phyloP scores from a whole-genome alignment of 2,329 filamentous ascomycete genomes.

The Colletotrichum truncatum region DNA sequence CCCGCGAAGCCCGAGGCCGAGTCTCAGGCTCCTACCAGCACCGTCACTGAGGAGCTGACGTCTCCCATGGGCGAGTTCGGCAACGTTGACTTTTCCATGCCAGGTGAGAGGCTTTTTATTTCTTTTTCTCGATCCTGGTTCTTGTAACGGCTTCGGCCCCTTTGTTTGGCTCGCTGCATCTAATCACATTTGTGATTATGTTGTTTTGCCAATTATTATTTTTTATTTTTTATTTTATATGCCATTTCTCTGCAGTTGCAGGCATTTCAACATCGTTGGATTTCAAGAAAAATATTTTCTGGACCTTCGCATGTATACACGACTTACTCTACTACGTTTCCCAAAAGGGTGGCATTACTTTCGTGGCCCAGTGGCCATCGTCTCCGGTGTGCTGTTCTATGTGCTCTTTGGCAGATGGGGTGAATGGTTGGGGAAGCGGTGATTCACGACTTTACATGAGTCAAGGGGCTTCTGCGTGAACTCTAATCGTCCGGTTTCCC shows the following conservation, averaged over 20 bases:
- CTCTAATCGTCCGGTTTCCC: neutral
- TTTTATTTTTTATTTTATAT: constrained; percentile 11
- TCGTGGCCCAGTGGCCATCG: neutral
- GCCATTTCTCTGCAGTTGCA: neutral
- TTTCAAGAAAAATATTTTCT: too few species aligned
- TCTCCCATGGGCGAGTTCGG: constrained; percentile 55
- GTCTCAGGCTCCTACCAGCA: constrained; percentile 34
- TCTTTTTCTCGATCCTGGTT: too few species aligned
- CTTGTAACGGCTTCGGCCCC: too few species aligned
- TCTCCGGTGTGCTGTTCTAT: neutral
- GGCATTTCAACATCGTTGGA: neutral
- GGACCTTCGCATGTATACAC: too few species aligned
- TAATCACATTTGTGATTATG: too few species aligned
- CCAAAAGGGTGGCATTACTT: neutral
- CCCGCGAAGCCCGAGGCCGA: constrained; percentile 54
- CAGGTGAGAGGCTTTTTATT: constrained; percentile 50
- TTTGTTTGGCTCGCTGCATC: neutral
- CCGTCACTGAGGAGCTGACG: constrained; percentile 38
- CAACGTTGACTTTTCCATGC: constrained; percentile 57
- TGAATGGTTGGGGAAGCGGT: neutral
- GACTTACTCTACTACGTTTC: neutral
- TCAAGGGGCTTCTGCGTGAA: constrained; percentile 20
- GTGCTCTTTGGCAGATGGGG: neutral
- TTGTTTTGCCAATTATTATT: neutral
- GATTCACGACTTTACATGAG: constrained; percentile 14